phyloP scores from a whole-genome alignment of 768 basidiomycete genomes.

The Psilocybe subaeruginosa region DNA sequence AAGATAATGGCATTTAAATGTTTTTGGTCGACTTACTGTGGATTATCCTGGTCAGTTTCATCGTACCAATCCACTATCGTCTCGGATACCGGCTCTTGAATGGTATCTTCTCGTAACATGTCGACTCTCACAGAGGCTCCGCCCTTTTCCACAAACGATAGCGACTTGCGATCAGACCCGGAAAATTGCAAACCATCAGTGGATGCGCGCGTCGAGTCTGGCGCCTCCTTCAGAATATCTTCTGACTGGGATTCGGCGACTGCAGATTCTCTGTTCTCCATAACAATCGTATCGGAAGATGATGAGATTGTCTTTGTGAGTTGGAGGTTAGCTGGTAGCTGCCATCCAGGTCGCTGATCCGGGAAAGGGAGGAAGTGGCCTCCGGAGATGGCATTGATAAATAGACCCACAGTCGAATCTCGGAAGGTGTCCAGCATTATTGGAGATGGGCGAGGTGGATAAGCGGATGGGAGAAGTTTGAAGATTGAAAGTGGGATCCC shows the following conservation, averaged over 20 bases:
- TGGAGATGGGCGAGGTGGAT: neutral
- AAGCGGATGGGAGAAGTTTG: neutral
- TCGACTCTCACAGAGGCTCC: neutral
- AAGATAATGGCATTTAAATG: neutral
- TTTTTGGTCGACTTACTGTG: neutral
- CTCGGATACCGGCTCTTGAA: neutral
- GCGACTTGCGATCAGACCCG: neutral
- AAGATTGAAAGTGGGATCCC: neutral
- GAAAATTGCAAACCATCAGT: neutral
- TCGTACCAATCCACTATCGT: neutral
- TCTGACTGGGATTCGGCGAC: neutral
- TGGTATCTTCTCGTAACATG: neutral
- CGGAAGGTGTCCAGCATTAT: neutral
- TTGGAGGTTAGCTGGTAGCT: neutral
- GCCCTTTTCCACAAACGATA: neutral
- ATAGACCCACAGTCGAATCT: neutral
- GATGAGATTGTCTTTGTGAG: neutral
- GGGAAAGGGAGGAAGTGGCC: neutral
- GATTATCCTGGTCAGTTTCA: neutral
- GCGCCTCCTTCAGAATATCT: neutral
- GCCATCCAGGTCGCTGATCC: neutral
- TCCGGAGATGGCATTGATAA: neutral
- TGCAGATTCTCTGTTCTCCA: neutral
- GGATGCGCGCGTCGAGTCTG: neutral
- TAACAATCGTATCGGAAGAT: neutral